Conservation (phyloP, 2,329 filamentous ascomycete genomes). For the Fonsecaea multimorphosa region DNA sequence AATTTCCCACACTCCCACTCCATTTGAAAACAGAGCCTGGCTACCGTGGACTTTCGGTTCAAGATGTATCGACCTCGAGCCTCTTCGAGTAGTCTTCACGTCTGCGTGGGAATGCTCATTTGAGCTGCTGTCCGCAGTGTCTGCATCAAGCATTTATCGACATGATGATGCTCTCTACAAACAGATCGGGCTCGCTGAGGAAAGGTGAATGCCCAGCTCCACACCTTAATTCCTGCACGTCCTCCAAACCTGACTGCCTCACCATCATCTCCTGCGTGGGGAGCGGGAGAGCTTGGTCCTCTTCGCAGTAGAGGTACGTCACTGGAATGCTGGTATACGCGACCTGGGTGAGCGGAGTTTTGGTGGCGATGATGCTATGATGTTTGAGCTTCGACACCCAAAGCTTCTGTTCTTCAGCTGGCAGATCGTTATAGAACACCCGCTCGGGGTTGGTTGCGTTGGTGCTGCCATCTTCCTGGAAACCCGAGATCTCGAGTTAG, state of each 20-base stretch:
- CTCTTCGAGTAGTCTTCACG: slow-evolving; percentile 1
- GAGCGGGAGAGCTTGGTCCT: slow-evolving; percentile 48
- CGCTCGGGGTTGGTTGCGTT: slow-evolving; percentile 26
- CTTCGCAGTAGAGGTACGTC: slow-evolving; percentile 50
- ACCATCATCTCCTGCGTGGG: slow-evolving; percentile 48
- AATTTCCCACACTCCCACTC: not conserved
- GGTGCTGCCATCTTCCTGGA: slow-evolving; percentile 25
- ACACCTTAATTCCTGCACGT: slow-evolving; percentile 24
- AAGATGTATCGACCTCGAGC: slow-evolving; percentile 9
- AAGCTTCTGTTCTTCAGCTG: slow-evolving; percentile 33
- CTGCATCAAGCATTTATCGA: slow-evolving; percentile 5
- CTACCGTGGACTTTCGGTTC: not conserved
- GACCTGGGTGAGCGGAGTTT: slow-evolving; percentile 17
- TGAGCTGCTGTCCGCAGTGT: not conserved
- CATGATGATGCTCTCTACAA: slow-evolving; percentile 23
- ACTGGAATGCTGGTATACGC: slow-evolving; percentile 27
- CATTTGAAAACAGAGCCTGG: not conserved
- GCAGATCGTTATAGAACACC: slow-evolving; percentile 48
- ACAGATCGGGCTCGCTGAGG: slow-evolving; percentile 33
- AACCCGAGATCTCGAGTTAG: not conserved
- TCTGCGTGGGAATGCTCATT: not conserved
- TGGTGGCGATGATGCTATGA: slow-evolving; percentile 17
- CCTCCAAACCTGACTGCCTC: slow-evolving; percentile 16
- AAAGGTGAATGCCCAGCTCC: slow-evolving; percentile 33
- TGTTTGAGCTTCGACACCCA: slow-evolving; percentile 25